Conservation (phyloP, 2,329 filamentous ascomycete species). For the Zopfia rhizophila region DNA sequence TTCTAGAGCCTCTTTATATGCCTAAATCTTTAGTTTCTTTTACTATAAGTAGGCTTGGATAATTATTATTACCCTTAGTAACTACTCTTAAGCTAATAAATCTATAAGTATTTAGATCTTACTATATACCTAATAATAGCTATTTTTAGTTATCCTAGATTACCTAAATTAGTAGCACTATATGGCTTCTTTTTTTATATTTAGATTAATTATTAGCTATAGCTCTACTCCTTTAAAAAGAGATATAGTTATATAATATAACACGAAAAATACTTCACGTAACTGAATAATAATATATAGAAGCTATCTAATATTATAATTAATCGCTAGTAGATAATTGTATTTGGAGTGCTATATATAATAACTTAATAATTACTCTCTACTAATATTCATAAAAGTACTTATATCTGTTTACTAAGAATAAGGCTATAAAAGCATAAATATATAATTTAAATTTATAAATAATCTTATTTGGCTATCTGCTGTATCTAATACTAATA, state of each 20-base stretch:
- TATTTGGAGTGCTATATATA: conserved; percentile 7
- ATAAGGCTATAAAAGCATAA: neutral
- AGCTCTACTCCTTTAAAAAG: conserved; percentile 16
- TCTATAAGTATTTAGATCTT: too few species aligned
- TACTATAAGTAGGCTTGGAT: too few species aligned
- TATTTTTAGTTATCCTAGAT: conserved; percentile 13
- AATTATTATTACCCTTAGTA: too few species aligned
- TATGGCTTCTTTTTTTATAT: conserved; percentile 20
- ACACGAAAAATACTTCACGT: conserved; percentile 23
- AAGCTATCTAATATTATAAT: conserved; percentile 14
- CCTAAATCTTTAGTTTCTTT: too few species aligned
- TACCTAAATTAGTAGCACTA: conserved; percentile 8
- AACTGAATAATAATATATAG: conserved; percentile 19
- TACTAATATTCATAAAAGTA: conserved; percentile 9
- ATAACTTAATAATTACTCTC: conserved; percentile 4
- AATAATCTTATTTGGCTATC: neutral
- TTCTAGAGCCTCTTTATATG: too few species aligned
- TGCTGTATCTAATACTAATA: conserved; percentile 4
- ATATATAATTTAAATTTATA: neutral
- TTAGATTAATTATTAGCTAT: conserved; percentile 25
- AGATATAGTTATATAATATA: conserved; percentile 25
- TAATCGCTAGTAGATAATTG: conserved; percentile 9
- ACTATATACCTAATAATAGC: neutral
- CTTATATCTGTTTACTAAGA: conserved; percentile 2
- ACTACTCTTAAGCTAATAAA: neutral